phyloP scores from a whole-genome alignment of 495 filamentous ascomycete species.

The Penicillium steckii region DNA sequence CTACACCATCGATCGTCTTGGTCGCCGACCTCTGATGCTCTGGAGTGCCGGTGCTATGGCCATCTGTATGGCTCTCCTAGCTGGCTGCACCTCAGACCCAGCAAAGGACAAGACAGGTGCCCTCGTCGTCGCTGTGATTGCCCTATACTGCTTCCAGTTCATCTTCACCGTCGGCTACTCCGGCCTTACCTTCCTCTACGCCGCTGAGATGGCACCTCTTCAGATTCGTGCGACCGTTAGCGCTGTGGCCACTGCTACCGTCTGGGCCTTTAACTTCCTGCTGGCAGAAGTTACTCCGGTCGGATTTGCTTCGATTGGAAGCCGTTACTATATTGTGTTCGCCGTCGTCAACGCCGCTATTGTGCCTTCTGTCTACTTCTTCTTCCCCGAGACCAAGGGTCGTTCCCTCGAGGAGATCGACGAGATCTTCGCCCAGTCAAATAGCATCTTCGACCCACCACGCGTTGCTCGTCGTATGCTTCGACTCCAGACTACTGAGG shows the following conservation, averaged over 20 bases:
- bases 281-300: constrained; percentile 45
- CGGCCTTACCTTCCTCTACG: constrained; percentile 64
- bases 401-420: constrained; percentile 75
- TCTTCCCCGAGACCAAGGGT: constrained; percentile 55
- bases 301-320: constrained; percentile 43
- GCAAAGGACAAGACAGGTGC: constrained; percentile 29
- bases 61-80: constrained; percentile 57
- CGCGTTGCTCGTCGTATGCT: constrained; percentile 24
- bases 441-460: constrained; percentile 29
- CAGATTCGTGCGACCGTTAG: constrained; percentile 65
- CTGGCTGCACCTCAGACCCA: constrained; percentile 42
- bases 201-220: constrained; percentile 65
- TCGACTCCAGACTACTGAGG: constrained; percentile 3
- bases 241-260: constrained; percentile 59
- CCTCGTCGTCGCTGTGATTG: constrained; percentile 41
- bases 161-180: constrained; percentile 58
- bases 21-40: constrained; percentile 66
- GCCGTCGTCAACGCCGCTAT: constrained; percentile 47
- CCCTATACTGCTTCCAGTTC: constrained; percentile 42
- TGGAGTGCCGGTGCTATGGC: constrained; percentile 54
- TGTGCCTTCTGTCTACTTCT: constrained; percentile 52
- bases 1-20: constrained; percentile 75
- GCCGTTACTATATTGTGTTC: constrained; percentile 50
- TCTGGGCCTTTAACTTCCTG: constrained; percentile 58
- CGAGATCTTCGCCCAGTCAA: constrained; percentile 55